Conservation (phyloP, 495 filamentous ascomycete genomes). For the Chaetomium cochliodes region DNA sequence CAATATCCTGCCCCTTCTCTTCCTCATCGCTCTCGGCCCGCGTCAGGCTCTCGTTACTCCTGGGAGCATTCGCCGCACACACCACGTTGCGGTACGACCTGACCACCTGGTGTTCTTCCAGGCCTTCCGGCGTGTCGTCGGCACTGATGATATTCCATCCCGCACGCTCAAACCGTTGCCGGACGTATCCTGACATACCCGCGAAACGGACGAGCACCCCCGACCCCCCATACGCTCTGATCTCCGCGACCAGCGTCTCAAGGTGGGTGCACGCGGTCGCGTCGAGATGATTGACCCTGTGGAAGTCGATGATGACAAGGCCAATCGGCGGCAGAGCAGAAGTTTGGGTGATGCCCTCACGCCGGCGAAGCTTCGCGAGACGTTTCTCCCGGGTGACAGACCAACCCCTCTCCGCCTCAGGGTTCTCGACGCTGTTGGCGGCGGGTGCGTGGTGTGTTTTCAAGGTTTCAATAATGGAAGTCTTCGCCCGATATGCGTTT, state of each 20-base stretch:
- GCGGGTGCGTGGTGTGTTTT: slow-evolving; percentile 41
- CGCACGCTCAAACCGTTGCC: slow-evolving; percentile 27
- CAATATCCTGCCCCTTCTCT: background rate
- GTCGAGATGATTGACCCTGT: slow-evolving; percentile 28
- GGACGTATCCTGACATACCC: slow-evolving; percentile 27
- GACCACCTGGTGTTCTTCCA: background rate
- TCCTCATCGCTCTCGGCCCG: background rate
- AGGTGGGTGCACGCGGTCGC: slow-evolving; percentile 29
- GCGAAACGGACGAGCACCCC: slow-evolving; percentile 26
- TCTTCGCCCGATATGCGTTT: slow-evolving; percentile 49
- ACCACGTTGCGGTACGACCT: background rate
- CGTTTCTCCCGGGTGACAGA: slow-evolving; percentile 43
- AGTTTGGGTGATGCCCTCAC: slow-evolving; percentile 25
- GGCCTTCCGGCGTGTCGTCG: background rate
- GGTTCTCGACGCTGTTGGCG: slow-evolving; percentile 20
- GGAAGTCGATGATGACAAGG: slow-evolving; percentile 30
- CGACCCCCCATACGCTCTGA: slow-evolving; percentile 25
- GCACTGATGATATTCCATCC: slow-evolving; percentile 20
- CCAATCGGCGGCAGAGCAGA: slow-evolving; percentile 18
- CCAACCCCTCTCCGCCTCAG: slow-evolving; percentile 43
- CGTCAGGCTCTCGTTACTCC: background rate
- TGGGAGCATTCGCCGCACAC: background rate
- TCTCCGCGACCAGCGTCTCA: slow-evolving; percentile 22
- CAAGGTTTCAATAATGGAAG: slow-evolving; percentile 42
- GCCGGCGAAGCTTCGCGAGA: slow-evolving; percentile 23